Evolutionary conservation across 1,284 basidiomycete genomes (phyloP), one percentile per base, ranked within the genome.

Genomic region (Malassezia slooffiae): DNA sequence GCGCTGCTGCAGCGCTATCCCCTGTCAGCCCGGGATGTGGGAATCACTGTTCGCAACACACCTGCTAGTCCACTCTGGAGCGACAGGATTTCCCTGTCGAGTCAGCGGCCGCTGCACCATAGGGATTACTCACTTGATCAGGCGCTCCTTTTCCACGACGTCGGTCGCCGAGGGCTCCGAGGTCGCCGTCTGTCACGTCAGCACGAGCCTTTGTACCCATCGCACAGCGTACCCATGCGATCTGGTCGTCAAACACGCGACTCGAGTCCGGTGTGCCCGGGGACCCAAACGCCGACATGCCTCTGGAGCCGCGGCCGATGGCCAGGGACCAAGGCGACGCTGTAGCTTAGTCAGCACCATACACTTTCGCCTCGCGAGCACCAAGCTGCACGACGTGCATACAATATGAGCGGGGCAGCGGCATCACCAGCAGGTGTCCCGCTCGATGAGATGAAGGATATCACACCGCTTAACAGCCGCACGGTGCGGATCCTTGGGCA

Each of bases 401-500:
- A n/a, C n/a, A n/a, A n/a, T n/a, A n/a, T n/a, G n/a, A n/a, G n/a
- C n/a, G n/a, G n/a, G n/a, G n/a, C n/a, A n/a, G n/a, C n/a, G n/a
- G n/a, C n/a, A n/a, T n/a, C n/a, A n/a, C n/a, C n/a, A n/a, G n/a
- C n/a, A n/a, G n/a, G n/a, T n/a, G n/a, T n/a, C n/a, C 21, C 22
- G n/a, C 31, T 53, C 32, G 41, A 48, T 24, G 19, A 15, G 9
- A 44, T 55, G 42, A 12, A 12, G 11, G 40, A 38, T n/a, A 49
- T 58, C 13, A 45, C 51, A 19, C 47, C 50, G 11, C 39, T 57
- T 4, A 47, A 36, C 19, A 24, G 24, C 1, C 38, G 52, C 1
- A 68, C 74, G 32, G 71, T 72, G 9, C 71, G 75, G 19, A 64
- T 76, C 36, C 67, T 76, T 2, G 75, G 74, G 0, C 73, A 90